phyloP scores from a whole-genome alignment of 2,329 filamentous ascomycete species.

The Penicillium sp. region DNA sequence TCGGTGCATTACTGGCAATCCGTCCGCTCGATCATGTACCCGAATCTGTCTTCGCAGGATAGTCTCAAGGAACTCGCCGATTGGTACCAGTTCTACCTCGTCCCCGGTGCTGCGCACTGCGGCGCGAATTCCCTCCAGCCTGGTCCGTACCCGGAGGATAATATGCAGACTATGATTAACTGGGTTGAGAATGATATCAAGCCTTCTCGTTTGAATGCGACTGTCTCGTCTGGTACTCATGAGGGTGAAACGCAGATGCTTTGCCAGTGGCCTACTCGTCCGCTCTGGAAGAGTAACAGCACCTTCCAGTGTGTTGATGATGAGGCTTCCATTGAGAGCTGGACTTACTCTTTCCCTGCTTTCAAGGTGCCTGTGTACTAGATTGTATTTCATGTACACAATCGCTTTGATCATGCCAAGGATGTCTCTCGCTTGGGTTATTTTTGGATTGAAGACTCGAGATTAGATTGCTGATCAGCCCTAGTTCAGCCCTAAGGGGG shows the following conservation, averaged over 20 bases:
- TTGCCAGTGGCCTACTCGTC: conserved; percentile 37
- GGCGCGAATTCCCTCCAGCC: conserved; percentile 48
- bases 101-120: conserved; percentile 58
- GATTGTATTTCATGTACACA: not conserved
- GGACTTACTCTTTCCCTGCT: conserved; percentile 42
- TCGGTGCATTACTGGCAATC: conserved; percentile 58
- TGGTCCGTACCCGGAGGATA: conserved; percentile 48
- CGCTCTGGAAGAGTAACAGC: conserved; percentile 32
- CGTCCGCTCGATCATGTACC: conserved; percentile 54
- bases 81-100: conserved; percentile 57
- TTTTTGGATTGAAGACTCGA: not conserved
- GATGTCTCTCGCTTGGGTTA: not conserved
- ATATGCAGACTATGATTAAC: conserved; percentile 50
- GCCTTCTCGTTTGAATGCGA: conserved; percentile 48
- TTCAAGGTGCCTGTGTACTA: conserved; percentile 44
- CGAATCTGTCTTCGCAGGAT: conserved; percentile 40
- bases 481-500: not conserved
- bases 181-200: conserved; percentile 54
- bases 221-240: conserved; percentile 33
- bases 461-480: not conserved
- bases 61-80: conserved; percentile 47
- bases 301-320: conserved; percentile 43
- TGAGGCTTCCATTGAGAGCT: conserved; percentile 41
- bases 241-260: conserved; percentile 36
- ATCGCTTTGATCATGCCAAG: not conserved